Conservation (phyloP, 1,139 yeast genomes). For the Kodamaea arcana region DNA sequence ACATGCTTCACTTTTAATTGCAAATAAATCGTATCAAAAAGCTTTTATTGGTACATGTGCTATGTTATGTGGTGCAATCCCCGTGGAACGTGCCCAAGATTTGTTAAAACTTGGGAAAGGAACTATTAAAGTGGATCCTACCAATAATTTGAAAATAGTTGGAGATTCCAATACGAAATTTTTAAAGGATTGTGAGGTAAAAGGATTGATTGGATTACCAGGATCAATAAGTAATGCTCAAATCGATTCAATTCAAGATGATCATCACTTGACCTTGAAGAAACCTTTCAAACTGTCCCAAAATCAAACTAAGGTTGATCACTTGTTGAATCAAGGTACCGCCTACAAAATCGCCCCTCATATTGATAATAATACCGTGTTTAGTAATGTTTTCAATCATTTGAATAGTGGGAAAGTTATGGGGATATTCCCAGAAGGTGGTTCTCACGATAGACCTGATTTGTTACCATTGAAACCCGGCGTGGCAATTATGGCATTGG, state of each 20-base stretch:
- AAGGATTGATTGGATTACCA: conserved; percentile 63
- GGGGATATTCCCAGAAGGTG: conserved; percentile 78
- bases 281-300: conserved; percentile 41
- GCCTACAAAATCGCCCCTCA: conserved; percentile 56
- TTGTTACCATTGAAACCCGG: conserved; percentile 92
- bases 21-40: conserved; percentile 15
- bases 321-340: conserved; percentile 45
- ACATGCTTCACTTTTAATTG: conserved; percentile 21
- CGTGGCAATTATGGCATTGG: conserved; percentile 95
- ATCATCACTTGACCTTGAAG: conserved; percentile 46
- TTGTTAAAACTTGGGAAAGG: conserved; percentile 47
- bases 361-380: conserved; percentile 57
- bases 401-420: conserved; percentile 54
- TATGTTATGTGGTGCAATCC: conserved; percentile 57
- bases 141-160: conserved; percentile 30
- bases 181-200: conserved; percentile 39
- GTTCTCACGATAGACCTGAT: conserved; percentile 92
- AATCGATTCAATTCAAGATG: conserved; percentile 49
- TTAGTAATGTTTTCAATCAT: conserved; percentile 60
- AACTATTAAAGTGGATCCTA: conserved; percentile 37
- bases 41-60: conserved; percentile 51
- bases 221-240: conserved; percentile 55
- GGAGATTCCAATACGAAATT: conserved; percentile 52
- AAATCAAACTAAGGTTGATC: conserved; percentile 24
- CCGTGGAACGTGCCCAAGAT: conserved; percentile 75